A percentile compares a stretch with the other conserved stretches of the same genome.
Conservation (phyloP, 768 basidiomycete genomes). For the Mycena belliarum region DNA sequence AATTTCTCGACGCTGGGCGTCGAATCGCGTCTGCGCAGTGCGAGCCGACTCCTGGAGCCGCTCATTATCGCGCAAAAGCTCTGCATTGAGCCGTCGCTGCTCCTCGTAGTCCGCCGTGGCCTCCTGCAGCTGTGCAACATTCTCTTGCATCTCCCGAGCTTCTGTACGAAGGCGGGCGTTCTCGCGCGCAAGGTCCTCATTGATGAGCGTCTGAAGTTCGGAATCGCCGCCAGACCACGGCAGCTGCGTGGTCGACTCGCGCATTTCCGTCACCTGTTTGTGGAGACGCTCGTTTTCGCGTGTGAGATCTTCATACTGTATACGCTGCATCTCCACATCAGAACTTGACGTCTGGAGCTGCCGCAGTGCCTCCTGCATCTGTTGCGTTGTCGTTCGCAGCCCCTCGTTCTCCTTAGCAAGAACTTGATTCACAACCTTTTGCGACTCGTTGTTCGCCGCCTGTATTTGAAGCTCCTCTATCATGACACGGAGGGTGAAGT, state of each 20-base stretch:
- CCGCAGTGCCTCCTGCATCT: not conserved
- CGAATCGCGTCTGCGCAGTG: constrained; percentile 6
- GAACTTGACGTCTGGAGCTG: constrained; percentile 13
- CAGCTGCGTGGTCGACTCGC: constrained; percentile 21
- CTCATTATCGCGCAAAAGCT: constrained; percentile 4
- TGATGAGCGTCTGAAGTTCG: constrained; percentile 21
- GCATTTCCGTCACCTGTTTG: constrained; percentile 15
- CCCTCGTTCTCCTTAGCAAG: constrained; percentile 19
- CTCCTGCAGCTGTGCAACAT: constrained; percentile 14
- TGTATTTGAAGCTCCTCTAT: constrained; percentile 18
- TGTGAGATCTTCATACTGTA: constrained; percentile 18
- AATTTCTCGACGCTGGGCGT: constrained; percentile 9
- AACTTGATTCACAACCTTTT: constrained; percentile 8
- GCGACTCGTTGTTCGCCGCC: not conserved
- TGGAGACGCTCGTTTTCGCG: constrained; percentile 19
- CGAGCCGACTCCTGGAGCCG: constrained; percentile 1
- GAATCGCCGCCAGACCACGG: constrained; percentile 23
- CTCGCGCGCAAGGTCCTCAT: constrained; percentile 19
- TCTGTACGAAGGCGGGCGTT: constrained; percentile 14
- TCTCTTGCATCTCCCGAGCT: constrained; percentile 15
- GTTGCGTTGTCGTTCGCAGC: constrained; percentile 5
- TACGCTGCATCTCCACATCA: constrained; percentile 18
- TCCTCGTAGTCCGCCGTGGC: constrained; percentile 8
- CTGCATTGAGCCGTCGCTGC: constrained; percentile 10
- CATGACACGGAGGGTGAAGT: constrained; percentile 15